Base-by-base conservation (phyloP, 495 filamentous ascomycete species). In the Penicillium riverlandense region DNA sequence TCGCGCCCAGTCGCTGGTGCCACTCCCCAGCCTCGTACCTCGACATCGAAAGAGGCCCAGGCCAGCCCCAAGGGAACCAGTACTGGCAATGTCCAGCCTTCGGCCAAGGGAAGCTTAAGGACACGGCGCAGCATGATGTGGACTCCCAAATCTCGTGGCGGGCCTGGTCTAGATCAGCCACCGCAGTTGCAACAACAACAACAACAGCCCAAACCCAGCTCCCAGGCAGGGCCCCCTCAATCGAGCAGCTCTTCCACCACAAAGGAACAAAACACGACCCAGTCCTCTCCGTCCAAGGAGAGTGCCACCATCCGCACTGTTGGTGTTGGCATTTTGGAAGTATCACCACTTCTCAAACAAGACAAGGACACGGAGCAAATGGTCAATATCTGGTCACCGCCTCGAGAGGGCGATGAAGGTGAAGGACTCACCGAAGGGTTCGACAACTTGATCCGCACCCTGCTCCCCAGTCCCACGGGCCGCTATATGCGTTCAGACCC, bases 101-200 rank as follows among this genome's bases (percentile, higher is more conserved):
- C 65, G 1, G 61, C 49, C 15, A 69, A 67, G 43, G 70, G 68
- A 27, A 71, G 68, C 45, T 37, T 70, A 14, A 76, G 69, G 49
- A 67, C 69, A 46, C 84, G 86, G 51, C 79, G 90, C 50, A 95
- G 90, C 62, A 67, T 91, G 57, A 90, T 94, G 82, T 94, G 88
- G 82, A 80, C 81, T 0, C 54, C 59, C 10, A 72, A 72, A 43
- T 47, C 48, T 12, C 62, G 64, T 15, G 53, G 57, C 12, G 45
- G 53, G 13, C 55, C 54, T 8, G 62, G 57, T 42, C 35, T 58
- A 27, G 65, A 66, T 31, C 44, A 52, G 36, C 32, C 49, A 45
- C n/a, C 45, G 11, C 50, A 42, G 33, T 14, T 44, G n/a, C 13
- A 16, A 4, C 15, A 16, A 4, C 22, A 22, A 22, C 22, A 22